Conservation (phyloP, 2,329 filamentous ascomycete species). For the Thielaviopsis populi region DNA sequence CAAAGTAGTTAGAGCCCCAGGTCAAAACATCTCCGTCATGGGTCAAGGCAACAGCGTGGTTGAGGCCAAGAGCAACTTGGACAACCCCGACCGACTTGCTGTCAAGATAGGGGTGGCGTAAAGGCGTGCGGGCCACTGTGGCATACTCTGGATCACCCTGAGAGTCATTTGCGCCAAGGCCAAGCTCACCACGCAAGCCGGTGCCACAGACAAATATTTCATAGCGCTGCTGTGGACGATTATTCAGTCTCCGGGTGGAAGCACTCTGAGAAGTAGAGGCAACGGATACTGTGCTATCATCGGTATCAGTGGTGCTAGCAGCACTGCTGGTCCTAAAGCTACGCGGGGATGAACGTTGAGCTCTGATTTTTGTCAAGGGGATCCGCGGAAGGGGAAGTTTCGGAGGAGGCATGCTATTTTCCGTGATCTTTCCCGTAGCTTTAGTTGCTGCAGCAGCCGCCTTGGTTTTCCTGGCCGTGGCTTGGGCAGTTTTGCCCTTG, state of each 20-base stretch:
- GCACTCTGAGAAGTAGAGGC: neutral
- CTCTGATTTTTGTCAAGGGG: neutral
- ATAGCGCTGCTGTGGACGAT: slow-evolving; percentile 32
- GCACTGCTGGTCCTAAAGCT: neutral
- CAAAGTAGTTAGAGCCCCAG: slow-evolving; percentile 54
- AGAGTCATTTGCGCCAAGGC: slow-evolving; percentile 24
- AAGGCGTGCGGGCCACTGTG: slow-evolving; percentile 21
- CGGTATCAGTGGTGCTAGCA: neutral
- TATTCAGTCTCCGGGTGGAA: neutral
- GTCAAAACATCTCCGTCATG: slow-evolving; percentile 47
- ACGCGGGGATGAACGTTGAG: neutral
- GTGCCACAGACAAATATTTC: slow-evolving; percentile 49
- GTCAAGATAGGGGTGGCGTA: slow-evolving; percentile 40
- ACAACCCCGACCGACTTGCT: slow-evolving; percentile 41
- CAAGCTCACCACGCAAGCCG: slow-evolving; percentile 48
- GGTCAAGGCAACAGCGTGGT: slow-evolving; percentile 48
- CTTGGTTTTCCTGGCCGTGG: neutral
- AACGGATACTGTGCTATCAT: neutral
- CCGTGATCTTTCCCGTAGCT: neutral
- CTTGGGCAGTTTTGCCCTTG: no score
- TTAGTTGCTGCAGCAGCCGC: neutral
- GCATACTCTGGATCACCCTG: neutral
- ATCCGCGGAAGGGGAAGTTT: neutral
- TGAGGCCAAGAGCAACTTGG: slow-evolving; percentile 45
- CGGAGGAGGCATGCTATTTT: neutral